Evolutionary conservation across 257 asterid genomes (phyloP).

Genomic region (Rehmannia glutinosa): DNA sequence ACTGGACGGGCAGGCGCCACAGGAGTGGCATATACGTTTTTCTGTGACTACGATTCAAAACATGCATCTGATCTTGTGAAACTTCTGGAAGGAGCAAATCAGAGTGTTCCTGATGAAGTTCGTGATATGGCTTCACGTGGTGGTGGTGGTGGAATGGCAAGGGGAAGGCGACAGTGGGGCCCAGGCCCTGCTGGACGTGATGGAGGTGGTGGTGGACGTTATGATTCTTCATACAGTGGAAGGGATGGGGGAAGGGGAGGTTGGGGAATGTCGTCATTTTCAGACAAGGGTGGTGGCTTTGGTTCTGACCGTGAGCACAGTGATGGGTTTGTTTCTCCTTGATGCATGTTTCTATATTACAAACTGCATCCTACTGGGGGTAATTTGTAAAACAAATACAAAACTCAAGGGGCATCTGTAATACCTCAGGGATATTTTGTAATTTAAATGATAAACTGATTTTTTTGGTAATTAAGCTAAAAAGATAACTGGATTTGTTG

Average conservation of each 20-base stretch:
- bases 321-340: conserved; percentile 40
- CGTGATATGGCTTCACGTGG: conserved; percentile 71
- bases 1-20: conserved; percentile 97
- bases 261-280: conserved; percentile 32
- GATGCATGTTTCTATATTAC: neutral
- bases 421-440: no score
- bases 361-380: neutral
- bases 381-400: neutral
- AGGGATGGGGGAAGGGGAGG: conserved; percentile 51
- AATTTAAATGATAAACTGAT: neutral
- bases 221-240: conserved; percentile 54
- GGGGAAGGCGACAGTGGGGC: conserved; percentile 68
- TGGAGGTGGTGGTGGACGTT: conserved; percentile 50
- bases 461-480: neutral
- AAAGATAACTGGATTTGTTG: no score
- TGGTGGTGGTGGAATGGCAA: conserved; percentile 83
- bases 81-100: conserved; percentile 86
- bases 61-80: conserved; percentile 79
- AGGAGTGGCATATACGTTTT: conserved; percentile 77
- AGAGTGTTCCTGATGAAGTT: conserved; percentile 67
- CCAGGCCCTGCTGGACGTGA: conserved; percentile 59
- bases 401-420: neutral
- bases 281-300: conserved; percentile 28
- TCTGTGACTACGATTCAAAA: conserved; percentile 64
- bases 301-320: conserved; percentile 37